Base-by-base conservation (phyloP, 306 rosid genomes). In the Boehmeria nivea region DNA sequence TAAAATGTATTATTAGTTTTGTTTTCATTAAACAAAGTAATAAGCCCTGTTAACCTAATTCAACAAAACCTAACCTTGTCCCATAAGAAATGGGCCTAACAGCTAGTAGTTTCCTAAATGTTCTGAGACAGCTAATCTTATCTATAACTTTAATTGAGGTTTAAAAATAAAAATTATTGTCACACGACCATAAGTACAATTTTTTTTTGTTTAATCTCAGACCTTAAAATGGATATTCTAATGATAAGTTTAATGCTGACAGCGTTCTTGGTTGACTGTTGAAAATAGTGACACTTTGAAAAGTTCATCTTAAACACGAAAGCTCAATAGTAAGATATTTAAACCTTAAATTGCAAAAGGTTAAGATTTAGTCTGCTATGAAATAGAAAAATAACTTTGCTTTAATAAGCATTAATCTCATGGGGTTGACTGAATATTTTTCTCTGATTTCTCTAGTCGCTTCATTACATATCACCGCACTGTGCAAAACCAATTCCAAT, bases 401-500 rank as follows among this genome's bases (percentile, higher is more conserved):
- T 22, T 14, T 6, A 28, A 51, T n/a, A 51, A 25, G 34, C 26
- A 8, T 13, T 14, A 28, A 22, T 12, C 8, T 28, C 34, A 28
- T 3, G 34, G 8, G 34, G 8, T 3, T 28, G 8, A 28, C 34
- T 8, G 8, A 28, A 28, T n/a, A n/a, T n/a, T n/a, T n/a, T n/a
- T n/a, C n/a, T n/a, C 60, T 37, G 43, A 37, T 13, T 37, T 18
- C 37, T 10, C 26, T 37, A 6, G 20, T 37, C 36, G 51, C 20
- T 42, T 24, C 62, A 27, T 23, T 63, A 26, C 8, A 54, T 22
- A 21, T 3, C 34, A 28, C 34, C 8, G 3, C 8, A 28, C 12
- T 0, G 60, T 51, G 61, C 48, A 59, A 59, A 65, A 54, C 46
- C 25, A 11, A 43, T 20, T 39, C 19, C 28, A 33, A 57, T 23